A percentile compares a stretch with the other conserved stretches of the same genome.
phyloP scores from a whole-genome alignment of 768 basidiomycete genomes.

The Serendipita sp. region DNA sequence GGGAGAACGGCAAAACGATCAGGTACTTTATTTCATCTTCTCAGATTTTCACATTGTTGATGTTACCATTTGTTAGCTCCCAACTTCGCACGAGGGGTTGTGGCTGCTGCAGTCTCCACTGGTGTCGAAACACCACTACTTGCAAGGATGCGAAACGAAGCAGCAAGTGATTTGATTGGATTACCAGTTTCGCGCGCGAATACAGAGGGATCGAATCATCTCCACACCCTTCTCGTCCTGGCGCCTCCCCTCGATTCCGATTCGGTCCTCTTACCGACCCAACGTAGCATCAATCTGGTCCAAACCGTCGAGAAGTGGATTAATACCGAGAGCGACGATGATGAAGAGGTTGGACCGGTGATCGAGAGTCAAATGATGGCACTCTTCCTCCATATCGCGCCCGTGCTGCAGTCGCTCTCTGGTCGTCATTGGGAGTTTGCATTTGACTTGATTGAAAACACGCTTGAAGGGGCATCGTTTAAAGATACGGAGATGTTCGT shows the following conservation, averaged over 20 bases:
- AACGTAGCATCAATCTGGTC: conserved; percentile 71
- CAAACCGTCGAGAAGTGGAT: conserved; percentile 80
- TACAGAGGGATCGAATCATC: conserved; percentile 46
- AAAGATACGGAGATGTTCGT: conserved; percentile 42
- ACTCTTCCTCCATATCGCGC: conserved; percentile 59
- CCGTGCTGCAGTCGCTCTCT: conserved; percentile 71
- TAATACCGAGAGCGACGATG: conserved; percentile 16
- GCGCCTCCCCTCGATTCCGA: conserved; percentile 71
- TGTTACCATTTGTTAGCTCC: conserved; percentile 33
- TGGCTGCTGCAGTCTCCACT: conserved; percentile 40
- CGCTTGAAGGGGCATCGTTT: conserved; percentile 61
- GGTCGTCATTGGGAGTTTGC: conserved; percentile 89
- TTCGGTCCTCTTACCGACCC: conserved; percentile 68
- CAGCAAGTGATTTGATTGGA: conserved; percentile 65
- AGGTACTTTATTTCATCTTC: conserved; percentile 25
- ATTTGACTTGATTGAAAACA: conserved; percentile 76
- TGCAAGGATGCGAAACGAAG: conserved; percentile 73
- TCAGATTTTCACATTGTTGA: neutral
- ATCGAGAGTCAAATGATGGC: conserved; percentile 63
- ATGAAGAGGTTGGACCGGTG: conserved; percentile 54
- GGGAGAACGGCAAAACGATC: conserved; percentile 45
- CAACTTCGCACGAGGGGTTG: conserved; percentile 48
- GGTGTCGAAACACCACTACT: conserved; percentile 56
- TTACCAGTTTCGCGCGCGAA: conserved; percentile 47
- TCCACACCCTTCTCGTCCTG: conserved; percentile 51